Percentiles rank a stretch among this genome's conserved stretches.
Conservation (phyloP, 1,139 yeast genomes). For the Nadsonia commutata region DNA sequence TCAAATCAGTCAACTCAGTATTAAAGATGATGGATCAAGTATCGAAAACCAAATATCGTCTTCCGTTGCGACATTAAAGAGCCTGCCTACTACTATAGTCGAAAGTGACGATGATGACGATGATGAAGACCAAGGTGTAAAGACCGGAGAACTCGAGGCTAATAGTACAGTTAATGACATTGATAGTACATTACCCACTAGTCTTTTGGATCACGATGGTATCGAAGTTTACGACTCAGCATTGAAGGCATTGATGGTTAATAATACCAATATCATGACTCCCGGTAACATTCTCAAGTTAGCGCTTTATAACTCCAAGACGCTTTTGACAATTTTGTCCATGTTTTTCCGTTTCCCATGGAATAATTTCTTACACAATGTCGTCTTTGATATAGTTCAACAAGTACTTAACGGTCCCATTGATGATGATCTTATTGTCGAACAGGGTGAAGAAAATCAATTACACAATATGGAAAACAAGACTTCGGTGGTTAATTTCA, state of each 20-base stretch:
- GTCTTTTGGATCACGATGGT: slow-evolving; percentile 11
- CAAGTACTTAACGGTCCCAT: slow-evolving; percentile 91
- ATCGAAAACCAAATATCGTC: background rate
- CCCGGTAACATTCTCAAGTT: slow-evolving; percentile 85
- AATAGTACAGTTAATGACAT: background rate
- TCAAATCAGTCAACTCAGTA: background rate
- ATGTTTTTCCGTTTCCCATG: slow-evolving; percentile 92
- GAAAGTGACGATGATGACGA: background rate
- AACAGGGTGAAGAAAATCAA: background rate
- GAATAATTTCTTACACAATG: slow-evolving; percentile 95
- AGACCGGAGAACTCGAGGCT: background rate
- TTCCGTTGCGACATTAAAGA: background rate
- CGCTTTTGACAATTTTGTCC: slow-evolving; percentile 58
- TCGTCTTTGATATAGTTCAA: slow-evolving; percentile 93
- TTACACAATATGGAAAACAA: background rate
- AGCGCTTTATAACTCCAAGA: slow-evolving; percentile 67
- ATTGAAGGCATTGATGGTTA: slow-evolving; percentile 46
- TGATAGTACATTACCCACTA: background rate
- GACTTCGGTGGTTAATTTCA: slow-evolving; percentile 35
- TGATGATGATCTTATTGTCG: slow-evolving; percentile 38
- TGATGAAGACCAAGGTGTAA: background rate
- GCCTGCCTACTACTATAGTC: background rate
- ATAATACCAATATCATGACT: slow-evolving; percentile 54
- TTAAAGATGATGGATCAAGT: background rate
- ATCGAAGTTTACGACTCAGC: slow-evolving; percentile 9